These are phyloP conservation scores for Sungouiozyma ichnusensis DNA, from an alignment of 805 yeast species.

Conservation along the genomic window DNA sequence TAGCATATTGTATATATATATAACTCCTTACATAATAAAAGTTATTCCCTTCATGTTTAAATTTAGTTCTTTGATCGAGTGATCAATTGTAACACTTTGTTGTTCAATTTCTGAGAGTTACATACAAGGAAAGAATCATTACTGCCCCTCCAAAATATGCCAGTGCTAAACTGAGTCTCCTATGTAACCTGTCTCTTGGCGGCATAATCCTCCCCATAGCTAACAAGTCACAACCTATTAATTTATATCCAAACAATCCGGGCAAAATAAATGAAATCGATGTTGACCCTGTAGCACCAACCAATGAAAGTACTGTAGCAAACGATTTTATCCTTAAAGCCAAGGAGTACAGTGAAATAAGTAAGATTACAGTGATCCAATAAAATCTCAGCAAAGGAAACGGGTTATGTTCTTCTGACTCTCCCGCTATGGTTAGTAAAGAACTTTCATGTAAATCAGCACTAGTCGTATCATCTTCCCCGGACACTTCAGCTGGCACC, in stretches of 20 bases:
- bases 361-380: conserved; percentile 33
- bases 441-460: conserved; percentile 3
- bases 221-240: conserved; percentile 37
- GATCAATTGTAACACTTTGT: no score
- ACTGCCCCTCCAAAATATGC: conserved; percentile 60
- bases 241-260: conserved; percentile 71
- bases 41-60: background rate
- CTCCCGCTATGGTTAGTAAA: conserved; percentile 2
- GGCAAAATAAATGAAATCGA: conserved; percentile 86
- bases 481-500: background rate
- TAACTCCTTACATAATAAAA: background rate
- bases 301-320: conserved; percentile 74
- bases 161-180: conserved; percentile 43
- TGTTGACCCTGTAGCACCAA: conserved; percentile 90
- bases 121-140: conserved; percentile 53
- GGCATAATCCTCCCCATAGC: conserved; percentile 24
- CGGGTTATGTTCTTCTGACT: conserved; percentile 11
- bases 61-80: no score
- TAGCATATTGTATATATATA: background rate
- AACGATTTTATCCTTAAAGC: conserved; percentile 64
- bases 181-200: conserved; percentile 21
- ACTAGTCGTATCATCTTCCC: background rate
- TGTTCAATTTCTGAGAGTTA: conserved; percentile 16
- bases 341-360: conserved; percentile 46
- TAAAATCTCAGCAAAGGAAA: conserved; percentile 17